A percentile compares a stretch with the other conserved stretches of the same genome.
Evolutionary conservation across 306 rosid genomes (phyloP).

Genomic region (Trichosanthes cucumerina): DNA sequence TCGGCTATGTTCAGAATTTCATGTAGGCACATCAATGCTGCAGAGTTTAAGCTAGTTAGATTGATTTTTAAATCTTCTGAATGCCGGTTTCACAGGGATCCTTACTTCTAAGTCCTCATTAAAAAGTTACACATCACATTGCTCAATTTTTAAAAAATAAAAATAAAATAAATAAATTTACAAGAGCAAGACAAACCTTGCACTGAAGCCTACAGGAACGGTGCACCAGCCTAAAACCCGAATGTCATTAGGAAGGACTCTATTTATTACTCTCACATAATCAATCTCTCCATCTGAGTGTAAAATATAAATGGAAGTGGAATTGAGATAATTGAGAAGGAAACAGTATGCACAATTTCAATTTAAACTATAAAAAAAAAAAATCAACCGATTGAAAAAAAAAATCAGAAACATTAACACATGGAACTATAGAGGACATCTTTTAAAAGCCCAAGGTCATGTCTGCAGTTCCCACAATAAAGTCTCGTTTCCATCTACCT

Average conservation of each 20-base stretch:
- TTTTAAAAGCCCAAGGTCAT: not conserved
- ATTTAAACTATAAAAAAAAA: not conserved
- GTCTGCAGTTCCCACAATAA: not conserved
- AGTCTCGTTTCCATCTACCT: not conserved
- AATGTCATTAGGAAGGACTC: slow-evolving; percentile 76
- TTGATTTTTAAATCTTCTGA: not conserved
- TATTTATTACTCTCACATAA: slow-evolving; percentile 84
- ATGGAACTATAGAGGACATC: not conserved
- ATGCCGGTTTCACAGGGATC: not conserved
- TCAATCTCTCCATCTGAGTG: slow-evolving; percentile 66
- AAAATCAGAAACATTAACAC: not conserved
- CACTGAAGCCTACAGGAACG: slow-evolving; percentile 72
- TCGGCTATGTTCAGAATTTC: not conserved
- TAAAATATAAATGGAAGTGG: slow-evolving; percentile 9
- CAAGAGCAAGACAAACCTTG: slow-evolving; percentile 52
- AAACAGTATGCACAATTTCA: not conserved
- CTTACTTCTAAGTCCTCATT: not conserved
- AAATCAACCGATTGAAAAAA: not conserved
- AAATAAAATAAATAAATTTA: not conserved
- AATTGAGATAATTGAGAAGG: slow-evolving; percentile 1
- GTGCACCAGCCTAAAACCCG: slow-evolving; percentile 84
- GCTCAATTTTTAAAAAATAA: not conserved
- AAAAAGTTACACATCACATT: not conserved
- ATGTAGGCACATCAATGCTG: not conserved
- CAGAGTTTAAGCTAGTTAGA: not conserved